Conservation (phyloP, 164 flowering plant genomes). For the Amborella trichopoda region DNA sequence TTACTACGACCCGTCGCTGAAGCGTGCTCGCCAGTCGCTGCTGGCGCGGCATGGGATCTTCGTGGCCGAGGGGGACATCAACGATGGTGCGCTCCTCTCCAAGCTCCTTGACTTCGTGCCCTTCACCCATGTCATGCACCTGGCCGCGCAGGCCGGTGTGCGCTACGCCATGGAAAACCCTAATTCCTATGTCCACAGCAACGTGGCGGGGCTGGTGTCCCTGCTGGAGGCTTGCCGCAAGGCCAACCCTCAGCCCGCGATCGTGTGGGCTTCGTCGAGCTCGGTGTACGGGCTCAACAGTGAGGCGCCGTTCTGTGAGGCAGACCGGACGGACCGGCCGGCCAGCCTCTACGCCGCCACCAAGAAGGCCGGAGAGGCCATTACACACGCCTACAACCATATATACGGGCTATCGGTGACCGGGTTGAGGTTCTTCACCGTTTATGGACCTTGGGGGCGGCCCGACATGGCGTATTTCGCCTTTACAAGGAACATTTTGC, state of each 20-base stretch:
- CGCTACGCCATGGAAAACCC: slow-evolving; percentile 93
- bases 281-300: slow-evolving; percentile 85
- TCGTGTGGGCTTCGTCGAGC: slow-evolving; percentile 92
- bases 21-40: slow-evolving; percentile 60
- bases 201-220: slow-evolving; percentile 77
- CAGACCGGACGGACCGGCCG: slow-evolving; percentile 83
- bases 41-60: slow-evolving; percentile 60
- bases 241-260: slow-evolving; percentile 79
- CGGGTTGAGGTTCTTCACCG: slow-evolving; percentile 84
- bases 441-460: slow-evolving; percentile 94
- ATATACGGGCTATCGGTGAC: slow-evolving; percentile 85
- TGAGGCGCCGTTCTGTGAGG: slow-evolving; percentile 78
- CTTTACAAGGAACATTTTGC: slow-evolving; percentile 71
- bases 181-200: slow-evolving; percentile 78
- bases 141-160: slow-evolving; percentile 96
- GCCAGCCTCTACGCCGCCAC: slow-evolving; percentile 95
- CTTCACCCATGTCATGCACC: slow-evolving; percentile 86
- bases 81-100: slow-evolving; percentile 42
- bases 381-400: slow-evolving; percentile 83
- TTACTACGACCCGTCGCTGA: slow-evolving; percentile 71
- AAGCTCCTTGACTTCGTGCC: slow-evolving; percentile 69
- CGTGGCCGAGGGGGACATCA: slow-evolving; percentile 82
- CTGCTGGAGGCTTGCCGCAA: slow-evolving; percentile 71
- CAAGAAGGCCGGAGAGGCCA: slow-evolving; percentile 89
- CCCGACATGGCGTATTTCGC: slow-evolving; percentile 97